phyloP scores from a whole-genome alignment of 2,329 filamentous ascomycete species.

The Colletotrichum lentis region DNA sequence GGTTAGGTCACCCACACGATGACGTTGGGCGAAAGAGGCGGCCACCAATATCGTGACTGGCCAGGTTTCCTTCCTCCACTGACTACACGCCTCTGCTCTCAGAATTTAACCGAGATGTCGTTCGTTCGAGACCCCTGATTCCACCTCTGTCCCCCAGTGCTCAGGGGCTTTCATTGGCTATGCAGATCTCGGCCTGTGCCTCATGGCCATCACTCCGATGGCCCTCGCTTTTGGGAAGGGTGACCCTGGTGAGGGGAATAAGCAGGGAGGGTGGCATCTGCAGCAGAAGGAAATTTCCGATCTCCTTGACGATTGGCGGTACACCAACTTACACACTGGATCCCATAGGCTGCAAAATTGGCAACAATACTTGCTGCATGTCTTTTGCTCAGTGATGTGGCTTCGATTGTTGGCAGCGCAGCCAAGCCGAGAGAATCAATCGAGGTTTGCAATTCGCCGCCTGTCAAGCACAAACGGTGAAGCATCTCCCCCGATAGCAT shows the following conservation, averaged over 20 bases:
- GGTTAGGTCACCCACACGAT: no score
- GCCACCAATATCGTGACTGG: background rate
- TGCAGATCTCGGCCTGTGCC: slow-evolving; percentile 2
- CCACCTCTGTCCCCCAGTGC: background rate
- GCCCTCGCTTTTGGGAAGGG: background rate
- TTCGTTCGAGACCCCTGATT: background rate
- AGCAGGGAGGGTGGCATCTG: background rate
- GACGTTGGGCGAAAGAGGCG: background rate
- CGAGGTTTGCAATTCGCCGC: background rate
- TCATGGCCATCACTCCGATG: background rate
- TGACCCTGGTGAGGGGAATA: background rate
- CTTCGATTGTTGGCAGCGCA: background rate
- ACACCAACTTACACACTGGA: background rate
- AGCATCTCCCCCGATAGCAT: background rate
- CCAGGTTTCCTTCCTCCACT: background rate
- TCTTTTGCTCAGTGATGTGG: background rate
- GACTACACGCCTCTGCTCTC: background rate
- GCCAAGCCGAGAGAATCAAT: background rate
- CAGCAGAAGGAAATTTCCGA: background rate
- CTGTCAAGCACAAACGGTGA: background rate
- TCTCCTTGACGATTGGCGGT: background rate
- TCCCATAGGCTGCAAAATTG: background rate
- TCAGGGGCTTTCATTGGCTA: slow-evolving; percentile 4
- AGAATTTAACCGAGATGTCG: background rate
- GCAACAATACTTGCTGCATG: background rate